Conservation (phyloP, 352 stramenopile species). For the Phytopythium litorale region DNA sequence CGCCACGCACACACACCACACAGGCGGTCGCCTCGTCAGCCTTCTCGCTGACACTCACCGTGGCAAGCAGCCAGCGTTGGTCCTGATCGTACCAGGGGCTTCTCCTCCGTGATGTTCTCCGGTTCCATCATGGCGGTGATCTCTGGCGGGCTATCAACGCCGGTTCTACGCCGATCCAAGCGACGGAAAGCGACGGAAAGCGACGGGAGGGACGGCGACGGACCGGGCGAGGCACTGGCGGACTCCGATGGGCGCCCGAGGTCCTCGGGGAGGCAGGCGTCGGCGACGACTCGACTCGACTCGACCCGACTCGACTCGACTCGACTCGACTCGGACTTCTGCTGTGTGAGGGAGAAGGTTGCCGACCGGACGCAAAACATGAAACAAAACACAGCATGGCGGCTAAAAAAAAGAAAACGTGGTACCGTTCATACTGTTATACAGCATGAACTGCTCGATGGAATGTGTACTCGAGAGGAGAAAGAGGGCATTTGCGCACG, state of each 20-base stretch:
- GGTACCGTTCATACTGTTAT: background rate
- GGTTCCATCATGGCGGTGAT: constrained; percentile 56
- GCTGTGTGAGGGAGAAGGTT: background rate
- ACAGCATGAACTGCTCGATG: background rate
- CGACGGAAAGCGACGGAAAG: background rate
- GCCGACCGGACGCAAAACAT: background rate
- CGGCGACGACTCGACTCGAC: background rate
- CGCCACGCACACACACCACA: background rate
- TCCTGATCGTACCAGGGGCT: constrained; percentile 39
- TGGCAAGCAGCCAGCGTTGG: background rate
- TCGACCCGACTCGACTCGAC: no score
- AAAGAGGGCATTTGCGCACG: no score
- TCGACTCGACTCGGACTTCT: background rate
- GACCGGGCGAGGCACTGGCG: background rate
- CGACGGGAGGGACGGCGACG: background rate
- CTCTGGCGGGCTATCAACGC: constrained; percentile 3
- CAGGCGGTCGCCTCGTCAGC: background rate
- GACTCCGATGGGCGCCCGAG: background rate
- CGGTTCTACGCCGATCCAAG: background rate
- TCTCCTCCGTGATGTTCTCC: constrained; percentile 55
- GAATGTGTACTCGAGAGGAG: no score
- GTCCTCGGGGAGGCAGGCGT: background rate
- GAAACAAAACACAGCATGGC: background rate
- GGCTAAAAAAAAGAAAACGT: constrained; percentile 2
- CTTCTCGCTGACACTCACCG: background rate